Conservation (phyloP, 23 red algal genomes). For the Gracilaria domingensis region DNA sequence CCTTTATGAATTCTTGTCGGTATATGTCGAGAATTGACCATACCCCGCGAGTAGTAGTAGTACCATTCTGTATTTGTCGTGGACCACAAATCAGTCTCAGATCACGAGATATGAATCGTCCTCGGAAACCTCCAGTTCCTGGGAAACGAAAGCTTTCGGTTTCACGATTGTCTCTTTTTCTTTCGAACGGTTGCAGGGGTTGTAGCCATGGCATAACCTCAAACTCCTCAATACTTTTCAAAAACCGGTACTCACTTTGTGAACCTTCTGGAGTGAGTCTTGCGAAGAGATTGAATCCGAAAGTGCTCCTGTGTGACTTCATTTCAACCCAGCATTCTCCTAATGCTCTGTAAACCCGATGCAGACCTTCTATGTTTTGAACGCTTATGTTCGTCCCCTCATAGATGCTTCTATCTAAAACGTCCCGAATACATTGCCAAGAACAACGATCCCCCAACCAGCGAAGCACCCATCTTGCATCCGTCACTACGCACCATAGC, state of each 20-base stretch:
- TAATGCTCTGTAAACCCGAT: background rate
- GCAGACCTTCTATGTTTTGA: background rate
- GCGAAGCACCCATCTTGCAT: background rate
- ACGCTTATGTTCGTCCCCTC: background rate
- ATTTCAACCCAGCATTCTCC: background rate
- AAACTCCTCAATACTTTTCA: background rate
- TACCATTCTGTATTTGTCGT: background rate
- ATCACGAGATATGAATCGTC: background rate
- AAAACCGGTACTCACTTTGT: background rate
- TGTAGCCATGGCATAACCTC: background rate
- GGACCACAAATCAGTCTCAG: too few relatives aligned
- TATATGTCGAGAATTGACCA: background rate
- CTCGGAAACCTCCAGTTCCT: background rate
- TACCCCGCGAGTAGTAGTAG: background rate
- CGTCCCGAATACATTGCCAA: background rate
- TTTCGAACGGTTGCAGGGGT: slow-evolving; percentile 4
- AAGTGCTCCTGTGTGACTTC: background rate
- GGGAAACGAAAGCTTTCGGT: background rate
- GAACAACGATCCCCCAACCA: background rate
- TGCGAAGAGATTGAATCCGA: background rate
- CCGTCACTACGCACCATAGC: background rate
- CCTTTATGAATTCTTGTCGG: background rate
- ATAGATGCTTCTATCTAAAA: background rate
- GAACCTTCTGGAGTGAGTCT: background rate
- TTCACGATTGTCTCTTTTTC: background rate